These are phyloP conservation scores for Hirsutella thompsonii DNA, from an alignment of 2,329 filamentous ascomycete species.

Conservation along the genomic window DNA sequence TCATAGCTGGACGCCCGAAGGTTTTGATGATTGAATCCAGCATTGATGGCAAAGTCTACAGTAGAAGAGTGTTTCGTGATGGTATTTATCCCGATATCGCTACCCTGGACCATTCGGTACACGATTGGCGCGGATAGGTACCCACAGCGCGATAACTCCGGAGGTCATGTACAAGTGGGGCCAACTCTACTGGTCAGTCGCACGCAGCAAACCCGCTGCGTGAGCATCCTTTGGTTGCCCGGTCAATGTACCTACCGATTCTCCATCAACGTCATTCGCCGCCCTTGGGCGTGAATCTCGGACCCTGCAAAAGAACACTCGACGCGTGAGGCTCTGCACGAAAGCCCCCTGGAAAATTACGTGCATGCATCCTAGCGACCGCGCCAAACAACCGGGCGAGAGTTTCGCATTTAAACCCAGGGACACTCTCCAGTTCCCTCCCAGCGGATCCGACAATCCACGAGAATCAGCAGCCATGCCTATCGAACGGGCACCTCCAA, in stretches of 20 bases:
- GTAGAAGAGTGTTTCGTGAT: too few species aligned
- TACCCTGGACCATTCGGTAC: background rate
- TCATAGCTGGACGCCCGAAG: too few species aligned
- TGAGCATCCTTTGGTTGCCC: slow-evolving; percentile 9
- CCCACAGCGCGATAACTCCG: background rate
- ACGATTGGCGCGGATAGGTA: background rate
- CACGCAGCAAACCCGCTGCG: background rate
- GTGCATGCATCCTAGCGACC: slow-evolving; percentile 8
- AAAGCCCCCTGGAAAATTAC: too few species aligned
- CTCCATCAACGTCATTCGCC: slow-evolving; percentile 9
- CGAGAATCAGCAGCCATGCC: slow-evolving; percentile 23
- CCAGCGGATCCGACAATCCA: slow-evolving; percentile 7
- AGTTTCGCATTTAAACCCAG: slow-evolving; percentile 17
- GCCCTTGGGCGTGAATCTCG: slow-evolving; percentile 6
- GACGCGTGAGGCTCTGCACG: slow-evolving; percentile 1
- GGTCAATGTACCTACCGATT: slow-evolving; percentile 10
- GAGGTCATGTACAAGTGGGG: background rate
- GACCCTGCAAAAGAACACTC: slow-evolving; percentile 4
- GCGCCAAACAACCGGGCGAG: slow-evolving; percentile 14
- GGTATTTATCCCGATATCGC: background rate
- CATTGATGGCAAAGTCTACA: too few species aligned
- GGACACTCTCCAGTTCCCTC: slow-evolving; percentile 13
- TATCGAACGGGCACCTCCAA: slow-evolving; percentile 32
- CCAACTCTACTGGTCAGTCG: background rate
- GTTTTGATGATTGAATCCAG: too few species aligned